A percentile compares a stretch with the other conserved stretches of the same genome.
These are phyloP conservation scores for Xylaria telfairii DNA, from an alignment of 495 filamentous ascomycete genomes.

Conservation along the genomic window DNA sequence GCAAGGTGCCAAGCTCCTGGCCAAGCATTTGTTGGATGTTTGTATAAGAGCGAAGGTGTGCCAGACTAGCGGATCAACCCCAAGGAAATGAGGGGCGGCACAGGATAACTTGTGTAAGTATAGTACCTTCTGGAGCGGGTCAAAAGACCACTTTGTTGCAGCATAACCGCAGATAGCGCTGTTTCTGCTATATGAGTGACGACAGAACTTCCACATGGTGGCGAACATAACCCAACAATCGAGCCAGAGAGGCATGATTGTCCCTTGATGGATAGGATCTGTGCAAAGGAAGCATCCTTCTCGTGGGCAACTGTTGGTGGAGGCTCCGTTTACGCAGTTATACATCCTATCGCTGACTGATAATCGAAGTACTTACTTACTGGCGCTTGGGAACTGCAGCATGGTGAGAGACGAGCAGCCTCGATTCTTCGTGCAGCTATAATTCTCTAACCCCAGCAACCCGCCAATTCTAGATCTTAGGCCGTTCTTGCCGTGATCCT, in stretches of 20 bases:
- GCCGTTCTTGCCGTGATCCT: slow-evolving; percentile 6
- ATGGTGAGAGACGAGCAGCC: neutral
- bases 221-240: slow-evolving; percentile 10
- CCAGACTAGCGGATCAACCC: slow-evolving; percentile 22
- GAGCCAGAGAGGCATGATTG: slow-evolving; percentile 12
- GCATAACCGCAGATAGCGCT: slow-evolving; percentile 24
- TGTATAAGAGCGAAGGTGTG: slow-evolving; percentile 11
- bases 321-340: neutral
- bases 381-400: neutral
- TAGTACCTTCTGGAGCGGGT: slow-evolving; percentile 17
- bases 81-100: slow-evolving; percentile 21
- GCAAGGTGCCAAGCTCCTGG: slow-evolving; percentile 10
- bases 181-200: slow-evolving; percentile 14
- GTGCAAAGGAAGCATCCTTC: neutral
- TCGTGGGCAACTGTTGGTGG: neutral
- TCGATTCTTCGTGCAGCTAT: neutral
- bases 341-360: neutral
- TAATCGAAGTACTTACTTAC: no score
- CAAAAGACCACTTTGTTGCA: slow-evolving; percentile 15
- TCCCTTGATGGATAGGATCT: neutral
- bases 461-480: slow-evolving; percentile 17
- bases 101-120: neutral
- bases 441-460: neutral
- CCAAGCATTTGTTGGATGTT: slow-evolving; percentile 22
- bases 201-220: slow-evolving; percentile 1